These are phyloP conservation scores for Sporormia fimetaria DNA, from an alignment of 495 filamentous ascomycete genomes.

Conservation along the genomic window DNA sequence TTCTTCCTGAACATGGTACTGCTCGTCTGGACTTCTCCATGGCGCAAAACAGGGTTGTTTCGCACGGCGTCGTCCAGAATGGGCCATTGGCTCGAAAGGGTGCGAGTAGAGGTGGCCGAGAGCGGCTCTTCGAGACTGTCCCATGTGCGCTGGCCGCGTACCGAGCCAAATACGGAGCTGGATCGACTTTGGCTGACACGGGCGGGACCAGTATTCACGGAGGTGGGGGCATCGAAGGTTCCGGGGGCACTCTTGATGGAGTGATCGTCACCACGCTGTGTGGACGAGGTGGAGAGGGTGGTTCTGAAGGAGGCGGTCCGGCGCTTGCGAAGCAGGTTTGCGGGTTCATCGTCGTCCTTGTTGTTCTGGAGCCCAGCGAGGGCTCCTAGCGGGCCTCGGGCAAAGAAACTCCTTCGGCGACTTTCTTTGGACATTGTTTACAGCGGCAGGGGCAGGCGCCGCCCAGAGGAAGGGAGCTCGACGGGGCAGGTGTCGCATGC, in stretches of 20 bases:
- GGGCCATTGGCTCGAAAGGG: constrained; percentile 25
- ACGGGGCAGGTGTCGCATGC: background rate
- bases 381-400: constrained; percentile 16
- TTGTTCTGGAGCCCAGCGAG: constrained; percentile 14
- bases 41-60: constrained; percentile 45
- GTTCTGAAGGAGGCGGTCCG: constrained; percentile 24
- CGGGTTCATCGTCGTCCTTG: constrained; percentile 19
- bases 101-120: constrained; percentile 30
- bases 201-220: constrained; percentile 4
- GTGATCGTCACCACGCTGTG: constrained; percentile 4
- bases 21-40: constrained; percentile 71
- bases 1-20: constrained; percentile 72
- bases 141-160: constrained; percentile 41
- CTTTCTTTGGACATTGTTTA: constrained; percentile 28
- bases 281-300: constrained; percentile 13
- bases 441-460: constrained; percentile 1
- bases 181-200: constrained; percentile 32
- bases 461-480: constrained; percentile 14
- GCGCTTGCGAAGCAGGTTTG: constrained; percentile 27
- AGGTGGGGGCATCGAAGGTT: background rate
- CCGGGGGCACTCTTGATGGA: background rate
- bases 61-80: constrained; percentile 28
- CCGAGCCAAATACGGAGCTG: constrained; percentile 47
- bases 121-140: constrained; percentile 40
- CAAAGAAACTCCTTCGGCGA: constrained; percentile 26